Percentiles rank a stretch among this genome's conserved stretches.
Evolutionary conservation across 176 grass and related monocot genomes (phyloP).

Genomic region (Zoysia japonica): DNA sequence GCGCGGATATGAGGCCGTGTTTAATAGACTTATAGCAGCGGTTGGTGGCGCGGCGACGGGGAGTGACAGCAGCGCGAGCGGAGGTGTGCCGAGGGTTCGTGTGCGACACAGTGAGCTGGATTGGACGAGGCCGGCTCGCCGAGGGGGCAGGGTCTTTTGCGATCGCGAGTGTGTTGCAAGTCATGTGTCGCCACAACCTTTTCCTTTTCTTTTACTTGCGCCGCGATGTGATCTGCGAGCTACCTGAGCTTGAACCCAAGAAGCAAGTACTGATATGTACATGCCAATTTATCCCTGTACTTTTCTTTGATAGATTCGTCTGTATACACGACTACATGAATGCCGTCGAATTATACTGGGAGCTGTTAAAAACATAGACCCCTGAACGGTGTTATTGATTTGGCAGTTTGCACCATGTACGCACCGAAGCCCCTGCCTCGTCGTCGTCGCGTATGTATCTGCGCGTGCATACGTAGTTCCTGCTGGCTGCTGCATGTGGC

Average conservation of each 20-base stretch:
- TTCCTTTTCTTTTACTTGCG: conserved; percentile 28
- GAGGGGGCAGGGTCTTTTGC: no score
- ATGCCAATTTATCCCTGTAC: background rate
- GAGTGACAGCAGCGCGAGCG: background rate
- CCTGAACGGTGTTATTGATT: background rate
- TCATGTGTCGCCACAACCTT: conserved; percentile 21
- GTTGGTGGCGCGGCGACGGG: conserved; percentile 36
- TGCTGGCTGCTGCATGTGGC: conserved; percentile 28
- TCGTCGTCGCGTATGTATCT: background rate
- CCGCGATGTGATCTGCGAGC: conserved; percentile 45
- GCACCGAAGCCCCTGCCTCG: background rate
- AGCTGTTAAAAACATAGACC: background rate
- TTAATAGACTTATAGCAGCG: conserved; percentile 55
- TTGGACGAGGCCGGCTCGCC: background rate
- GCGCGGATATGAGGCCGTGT: conserved; percentile 35
- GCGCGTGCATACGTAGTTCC: background rate
- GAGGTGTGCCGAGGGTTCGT: background rate
- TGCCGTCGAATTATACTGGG: background rate
- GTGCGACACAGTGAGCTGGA: conserved; percentile 11
- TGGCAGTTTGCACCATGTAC: background rate
- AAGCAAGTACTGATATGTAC: background rate
- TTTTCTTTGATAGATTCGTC: no score
- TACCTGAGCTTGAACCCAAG: background rate
- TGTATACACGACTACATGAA: background rate
- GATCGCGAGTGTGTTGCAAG: background rate